phyloP scores from a whole-genome alignment of 2,329 filamentous ascomycete genomes.

The Diaporthe velutina region DNA sequence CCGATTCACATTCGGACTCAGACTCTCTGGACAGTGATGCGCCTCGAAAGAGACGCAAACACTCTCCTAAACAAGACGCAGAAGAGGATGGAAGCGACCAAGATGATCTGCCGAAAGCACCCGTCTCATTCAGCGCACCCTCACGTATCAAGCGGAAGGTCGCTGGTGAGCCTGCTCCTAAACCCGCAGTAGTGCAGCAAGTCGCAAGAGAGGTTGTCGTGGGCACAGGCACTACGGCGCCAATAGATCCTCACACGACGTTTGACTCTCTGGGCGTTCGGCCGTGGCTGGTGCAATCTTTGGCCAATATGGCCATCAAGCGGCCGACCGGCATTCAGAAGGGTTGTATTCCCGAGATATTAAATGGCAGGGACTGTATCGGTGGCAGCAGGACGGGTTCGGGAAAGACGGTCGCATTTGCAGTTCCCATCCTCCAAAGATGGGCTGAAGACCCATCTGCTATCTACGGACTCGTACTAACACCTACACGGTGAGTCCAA shows the following conservation, averaged over 20 bases:
- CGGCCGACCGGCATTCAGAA: constrained; percentile 93
- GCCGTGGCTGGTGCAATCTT: constrained; percentile 89
- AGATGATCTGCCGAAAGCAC: constrained; percentile 45
- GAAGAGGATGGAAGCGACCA: constrained; percentile 48
- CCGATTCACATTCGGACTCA: constrained; percentile 60
- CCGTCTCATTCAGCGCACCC: constrained; percentile 60
- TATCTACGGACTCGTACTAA: constrained; percentile 90
- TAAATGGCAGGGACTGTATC: constrained; percentile 93
- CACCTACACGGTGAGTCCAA: constrained; percentile 77
- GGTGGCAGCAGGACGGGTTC: constrained; percentile 95
- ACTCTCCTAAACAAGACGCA: constrained; percentile 47
- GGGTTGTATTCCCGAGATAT: constrained; percentile 90
- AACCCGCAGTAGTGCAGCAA: constrained; percentile 30
- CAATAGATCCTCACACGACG: constrained; percentile 69
- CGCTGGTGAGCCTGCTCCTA: constrained; percentile 6
- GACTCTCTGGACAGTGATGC: constrained; percentile 59
- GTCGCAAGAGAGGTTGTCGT: constrained; percentile 49
- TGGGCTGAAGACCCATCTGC: constrained; percentile 94
- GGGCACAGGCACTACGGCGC: constrained; percentile 50
- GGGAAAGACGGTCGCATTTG: constrained; percentile 97
- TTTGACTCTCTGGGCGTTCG: constrained; percentile 81
- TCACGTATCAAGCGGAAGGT: constrained; percentile 64
- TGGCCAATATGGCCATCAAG: constrained; percentile 81
- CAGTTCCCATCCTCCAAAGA: constrained; percentile 91
- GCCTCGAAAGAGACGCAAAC: constrained; percentile 58